Base-by-base conservation (phyloP, 2,329 filamentous ascomycete genomes). In the Pseudogymnoascus sp. region DNA sequence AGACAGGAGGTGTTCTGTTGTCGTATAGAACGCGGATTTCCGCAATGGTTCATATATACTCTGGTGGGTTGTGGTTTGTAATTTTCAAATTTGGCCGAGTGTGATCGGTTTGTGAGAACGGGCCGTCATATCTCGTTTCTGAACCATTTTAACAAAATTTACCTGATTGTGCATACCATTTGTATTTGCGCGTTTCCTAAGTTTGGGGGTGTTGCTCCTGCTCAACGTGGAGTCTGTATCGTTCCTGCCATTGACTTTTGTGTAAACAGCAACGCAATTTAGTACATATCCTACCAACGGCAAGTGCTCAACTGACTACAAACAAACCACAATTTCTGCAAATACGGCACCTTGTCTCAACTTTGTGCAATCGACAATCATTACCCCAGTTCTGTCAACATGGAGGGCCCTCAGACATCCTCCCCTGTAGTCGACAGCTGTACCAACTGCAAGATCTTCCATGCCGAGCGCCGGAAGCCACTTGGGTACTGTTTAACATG, bases 401-500 rank as follows among this genome's bases (percentile, higher is more conserved):
- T 54, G 28, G 47, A 54, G 47, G 28, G 1, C 11, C n/a, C 47
- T 4, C 47, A 33, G 25, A 20, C 16, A 3, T 14, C 47, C 28
- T 7, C 28, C 1, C 28, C 47, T 3, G n/a, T 9, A 54, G 28
- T 16, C 0, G 1, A 8, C 1, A 54, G 16, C 47, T 54, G 47
- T 28, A 33, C 20, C 9, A 33, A 54, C 28, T 54, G 47, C 47
- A 54, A 8, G 2, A 54, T 33, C n/a, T 25, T 33, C 28, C 25
- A 54, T 33, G 33, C 25, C 25, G 43, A 54, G 25, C 2, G 30
- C 4, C 9, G 25, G 33, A 3, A 50, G 25, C n/a, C n/a, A 2
- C 57, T 67, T 14, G 67, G 65, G 54, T 63, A 59, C 4, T 70
- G 68, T 47, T 33, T 57, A 20, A 65, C 65, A 43, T 71, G 69